Evolutionary conservation across 441 rosid species (phyloP).

Genomic region (Gossypium davidsonii): DNA sequence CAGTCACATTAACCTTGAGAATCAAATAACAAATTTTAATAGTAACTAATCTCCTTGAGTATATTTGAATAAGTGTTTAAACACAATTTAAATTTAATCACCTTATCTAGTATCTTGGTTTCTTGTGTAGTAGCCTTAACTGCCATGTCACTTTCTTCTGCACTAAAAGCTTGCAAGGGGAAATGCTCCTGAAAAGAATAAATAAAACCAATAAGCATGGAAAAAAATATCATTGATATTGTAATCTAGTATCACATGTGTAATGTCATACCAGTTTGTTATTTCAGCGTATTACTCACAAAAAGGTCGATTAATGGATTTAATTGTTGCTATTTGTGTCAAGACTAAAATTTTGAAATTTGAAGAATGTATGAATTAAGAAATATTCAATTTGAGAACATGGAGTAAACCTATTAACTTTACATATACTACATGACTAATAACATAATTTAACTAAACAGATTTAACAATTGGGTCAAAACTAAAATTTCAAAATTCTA

Average conservation of each 20-base stretch:
- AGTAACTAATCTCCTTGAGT: not conserved
- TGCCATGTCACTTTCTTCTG: constrained; percentile 3
- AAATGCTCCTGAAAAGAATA: constrained; percentile 15
- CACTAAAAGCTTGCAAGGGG: not conserved
- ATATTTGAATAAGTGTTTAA: not conserved
- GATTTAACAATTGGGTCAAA: too few species aligned
- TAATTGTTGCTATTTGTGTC: too few species aligned
- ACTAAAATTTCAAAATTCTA: too few species aligned
- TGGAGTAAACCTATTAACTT: too few species aligned
- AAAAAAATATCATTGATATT: not conserved
- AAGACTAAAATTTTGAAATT: too few species aligned
- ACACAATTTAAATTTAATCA: constrained; percentile 7
- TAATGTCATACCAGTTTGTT: too few species aligned
- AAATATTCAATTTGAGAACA: too few species aligned
- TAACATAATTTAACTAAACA: too few species aligned
- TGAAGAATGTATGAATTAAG: too few species aligned
- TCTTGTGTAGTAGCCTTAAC: constrained; percentile 16
- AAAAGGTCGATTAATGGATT: too few species aligned
- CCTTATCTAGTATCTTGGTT: constrained; percentile 15
- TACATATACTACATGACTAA: too few species aligned
- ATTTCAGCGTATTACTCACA: too few species aligned
- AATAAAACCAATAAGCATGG: not conserved
- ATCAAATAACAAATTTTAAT: not conserved
- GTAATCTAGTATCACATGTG: not conserved
- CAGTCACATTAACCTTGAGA: constrained; percentile 18